Base-by-base conservation (phyloP, 208 protist genomes). In the Wallacemonas sp. region DNA sequence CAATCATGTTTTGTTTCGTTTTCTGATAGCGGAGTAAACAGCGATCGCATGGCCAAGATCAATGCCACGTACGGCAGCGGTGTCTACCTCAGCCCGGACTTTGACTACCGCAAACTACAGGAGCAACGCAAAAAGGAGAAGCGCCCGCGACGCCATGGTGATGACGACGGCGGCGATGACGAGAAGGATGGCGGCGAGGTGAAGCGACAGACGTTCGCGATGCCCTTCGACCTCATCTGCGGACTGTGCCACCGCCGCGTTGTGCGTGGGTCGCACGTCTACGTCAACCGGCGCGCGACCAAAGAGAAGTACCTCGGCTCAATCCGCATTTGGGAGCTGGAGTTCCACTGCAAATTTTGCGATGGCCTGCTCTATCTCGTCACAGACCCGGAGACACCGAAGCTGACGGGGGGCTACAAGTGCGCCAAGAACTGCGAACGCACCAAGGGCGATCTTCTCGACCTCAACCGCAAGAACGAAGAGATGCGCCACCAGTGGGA, bases 41-140 rank as follows among this genome's bases (percentile, higher is more conserved):
- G n/a, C 14, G 9, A 24, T 21, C 0, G 9, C 57, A 94, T 95
- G 88, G 81, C 85, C 17, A 95, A 95, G 61, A 95, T 95, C 47
- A 95, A 95, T 54, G 83, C 88, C 21, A 95, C 88, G 8, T 95
- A 92, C 71, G 85, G 85, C 68, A 88, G 81, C 12, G 88, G 88
- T 47, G 92, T 92, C 76, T 95, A 92, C 71, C 73, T 95, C 43
- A 78, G 74, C 30, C 85, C 77, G 1, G 88, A 95, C 74, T 83
- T 79, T 2, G 88, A 95, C 65, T 91, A 86, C 70, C 85, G 88
- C 32, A 90, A 88, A 34, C 78, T 95, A 11, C 83, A 91, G 57
- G 88, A 95, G 49, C 56, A 78, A 55, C 85, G 87, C 47, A 33
- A 71, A 14, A 46, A 49, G 19, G 74, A 91, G 65, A 54, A 80